These are phyloP conservation scores for Diaporthe vexans DNA, from an alignment of 2,329 filamentous ascomycete species.

Conservation along the genomic window DNA sequence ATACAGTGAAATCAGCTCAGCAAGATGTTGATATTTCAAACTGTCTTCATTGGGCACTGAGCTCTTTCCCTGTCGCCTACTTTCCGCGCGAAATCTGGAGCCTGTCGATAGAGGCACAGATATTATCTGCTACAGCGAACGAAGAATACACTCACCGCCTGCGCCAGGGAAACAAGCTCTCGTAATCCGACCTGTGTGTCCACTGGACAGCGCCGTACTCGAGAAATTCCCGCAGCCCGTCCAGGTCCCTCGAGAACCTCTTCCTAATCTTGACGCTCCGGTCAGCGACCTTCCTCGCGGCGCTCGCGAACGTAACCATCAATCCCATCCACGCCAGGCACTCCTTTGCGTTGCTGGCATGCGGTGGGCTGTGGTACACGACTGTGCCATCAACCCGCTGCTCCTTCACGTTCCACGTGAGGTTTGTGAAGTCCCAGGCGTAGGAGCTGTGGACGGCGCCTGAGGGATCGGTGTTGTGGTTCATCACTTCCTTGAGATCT, in stretches of 20 bases:
- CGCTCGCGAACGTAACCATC: background rate
- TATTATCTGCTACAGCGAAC: too few species aligned
- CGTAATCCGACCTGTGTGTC: slow-evolving; percentile 5
- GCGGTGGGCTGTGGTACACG: background rate
- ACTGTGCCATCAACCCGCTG: background rate
- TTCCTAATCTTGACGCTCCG: background rate
- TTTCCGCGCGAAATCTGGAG: background rate
- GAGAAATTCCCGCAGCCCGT: background rate
- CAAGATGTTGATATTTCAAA: background rate
- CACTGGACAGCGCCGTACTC: background rate
- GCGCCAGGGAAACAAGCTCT: background rate
- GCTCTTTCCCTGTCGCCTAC: too few species aligned
- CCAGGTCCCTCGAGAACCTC: background rate
- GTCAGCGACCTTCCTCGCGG: background rate
- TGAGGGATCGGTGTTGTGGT: background rate
- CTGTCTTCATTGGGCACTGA: background rate
- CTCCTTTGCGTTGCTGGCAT: background rate
- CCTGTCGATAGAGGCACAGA: background rate
- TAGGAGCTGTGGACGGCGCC: background rate
- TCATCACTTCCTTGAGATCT: background rate
- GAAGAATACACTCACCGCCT: background rate
- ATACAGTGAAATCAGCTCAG: background rate
- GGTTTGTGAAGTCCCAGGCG: background rate
- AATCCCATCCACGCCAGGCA: background rate
- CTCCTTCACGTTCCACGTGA: background rate